These are phyloP conservation scores for Gloeopeniophorella convolvens DNA, from an alignment of 768 basidiomycete genomes.

Conservation along the genomic window DNA sequence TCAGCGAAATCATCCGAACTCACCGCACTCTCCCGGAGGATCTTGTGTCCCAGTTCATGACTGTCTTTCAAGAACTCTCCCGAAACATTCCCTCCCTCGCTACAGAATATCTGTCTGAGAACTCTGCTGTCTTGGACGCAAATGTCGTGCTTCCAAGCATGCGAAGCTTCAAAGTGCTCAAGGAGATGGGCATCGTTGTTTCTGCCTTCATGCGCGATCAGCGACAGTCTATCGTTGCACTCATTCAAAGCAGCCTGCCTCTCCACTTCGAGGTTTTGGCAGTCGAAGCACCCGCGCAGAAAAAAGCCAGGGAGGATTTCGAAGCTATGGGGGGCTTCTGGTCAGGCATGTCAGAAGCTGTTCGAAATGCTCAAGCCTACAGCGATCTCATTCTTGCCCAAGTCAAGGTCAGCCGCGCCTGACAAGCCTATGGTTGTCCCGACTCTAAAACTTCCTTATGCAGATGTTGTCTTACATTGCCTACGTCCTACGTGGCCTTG, in stretches of 20 bases:
- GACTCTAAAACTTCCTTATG: background rate
- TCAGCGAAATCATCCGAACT: slow-evolving; percentile 81
- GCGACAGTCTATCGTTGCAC: slow-evolving; percentile 53
- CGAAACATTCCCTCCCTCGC: slow-evolving; percentile 68
- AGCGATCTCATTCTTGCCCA: slow-evolving; percentile 82
- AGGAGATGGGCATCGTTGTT: slow-evolving; percentile 90
- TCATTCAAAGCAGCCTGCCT: slow-evolving; percentile 63
- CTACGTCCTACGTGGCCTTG: slow-evolving; percentile 70
- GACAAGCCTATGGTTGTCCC: background rate
- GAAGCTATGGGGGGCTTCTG: slow-evolving; percentile 80
- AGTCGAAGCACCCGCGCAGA: slow-evolving; percentile 76
- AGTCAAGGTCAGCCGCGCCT: slow-evolving; percentile 60
- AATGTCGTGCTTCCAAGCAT: slow-evolving; percentile 61
- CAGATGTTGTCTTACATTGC: slow-evolving; percentile 93
- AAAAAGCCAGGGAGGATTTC: slow-evolving; percentile 64
- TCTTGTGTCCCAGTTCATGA: slow-evolving; percentile 69
- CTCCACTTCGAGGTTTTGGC: slow-evolving; percentile 76
- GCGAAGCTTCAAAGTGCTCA: slow-evolving; percentile 88
- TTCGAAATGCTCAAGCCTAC: slow-evolving; percentile 69
- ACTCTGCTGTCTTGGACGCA: slow-evolving; percentile 48
- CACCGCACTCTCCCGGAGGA: slow-evolving; percentile 70
- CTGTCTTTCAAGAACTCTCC: slow-evolving; percentile 73
- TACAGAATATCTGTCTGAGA: slow-evolving; percentile 65
- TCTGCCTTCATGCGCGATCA: slow-evolving; percentile 86
- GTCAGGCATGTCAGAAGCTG: slow-evolving; percentile 72